Base-by-base conservation (phyloP, 2,329 filamentous ascomycete genomes). In the Eurotiales sp. region DNA sequence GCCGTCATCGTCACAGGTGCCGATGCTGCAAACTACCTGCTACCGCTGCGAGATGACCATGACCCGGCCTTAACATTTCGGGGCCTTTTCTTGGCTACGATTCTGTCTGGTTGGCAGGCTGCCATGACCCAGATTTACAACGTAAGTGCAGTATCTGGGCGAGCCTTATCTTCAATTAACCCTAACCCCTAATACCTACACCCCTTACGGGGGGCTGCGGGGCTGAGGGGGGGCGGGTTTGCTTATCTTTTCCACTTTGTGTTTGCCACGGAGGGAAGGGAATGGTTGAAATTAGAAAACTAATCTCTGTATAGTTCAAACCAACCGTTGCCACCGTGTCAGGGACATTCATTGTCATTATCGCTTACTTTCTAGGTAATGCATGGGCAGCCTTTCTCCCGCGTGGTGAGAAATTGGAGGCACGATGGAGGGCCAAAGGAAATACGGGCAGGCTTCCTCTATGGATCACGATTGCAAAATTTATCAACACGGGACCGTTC, bases 291-390 rank as follows among this genome's bases (percentile, higher is more conserved):
- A 19, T 3, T 14, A n/a, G 40, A 22, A 46, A 15, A 32, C 55
- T 56, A 39, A 58, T 14, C 8, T 10, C 22, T 32, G 11, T 32
- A 8, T 37, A 80, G 76, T 81, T 78, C 62, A 80, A 81, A 70
- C 78, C 77, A 0, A 81, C 78, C 0, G 2, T 32, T 1, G 61
- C 77, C 30, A 70, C 68, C 3, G 76, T 81, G 15, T 69, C 71
- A 14, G 77, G 78, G 32, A 81, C 77, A 0, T 82, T 81, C 50
- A 79, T 81, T 46, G 78, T 80, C 4, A 72, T 82, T 36, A 79
- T 82, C 41, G 75, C 77, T 11, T 81, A 81, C 63, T 81, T 82
- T 44, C 45, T 75, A 2, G 80, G 80, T 8, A 77, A 76, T 8
- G 72, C 64, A 3, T 79, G 72, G 75, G 68, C 77, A 0, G 56